A percentile compares a stretch with the other conserved stretches of the same genome.
phyloP scores from a whole-genome alignment of 2,329 filamentous ascomycete species.

The Nothophoma quercina region DNA sequence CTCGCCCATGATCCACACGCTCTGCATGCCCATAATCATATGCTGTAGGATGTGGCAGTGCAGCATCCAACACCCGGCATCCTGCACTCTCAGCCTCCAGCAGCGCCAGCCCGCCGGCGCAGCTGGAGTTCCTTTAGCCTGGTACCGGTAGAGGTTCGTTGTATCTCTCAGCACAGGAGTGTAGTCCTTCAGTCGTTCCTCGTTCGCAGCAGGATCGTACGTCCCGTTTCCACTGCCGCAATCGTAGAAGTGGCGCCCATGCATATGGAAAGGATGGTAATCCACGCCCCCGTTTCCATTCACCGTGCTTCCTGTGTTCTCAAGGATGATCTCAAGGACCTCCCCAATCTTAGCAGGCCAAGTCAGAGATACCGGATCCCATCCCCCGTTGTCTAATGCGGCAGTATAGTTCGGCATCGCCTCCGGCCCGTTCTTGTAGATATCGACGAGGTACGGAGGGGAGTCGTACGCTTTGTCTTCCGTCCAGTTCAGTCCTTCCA shows the following conservation, averaged over 20 bases:
- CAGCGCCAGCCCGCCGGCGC: conserved; percentile 65
- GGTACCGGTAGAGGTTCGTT: conserved; percentile 65
- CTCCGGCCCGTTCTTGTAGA: conserved; percentile 58
- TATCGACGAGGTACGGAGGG: conserved; percentile 60
- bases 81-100: conserved; percentile 63
- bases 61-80: conserved; percentile 62
- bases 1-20: conserved; percentile 57
- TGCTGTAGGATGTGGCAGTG: conserved; percentile 68
- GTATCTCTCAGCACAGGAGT: conserved; percentile 56
- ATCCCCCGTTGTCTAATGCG: conserved; percentile 60
- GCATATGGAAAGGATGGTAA: conserved; percentile 63
- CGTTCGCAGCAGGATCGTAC: conserved; percentile 60
- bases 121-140: conserved; percentile 49
- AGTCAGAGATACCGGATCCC: conserved; percentile 59
- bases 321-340: conserved; percentile 62
- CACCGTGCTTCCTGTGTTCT: conserved; percentile 42
- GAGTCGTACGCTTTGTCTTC: conserved; percentile 12
- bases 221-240: conserved; percentile 62
- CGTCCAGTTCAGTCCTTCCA: conserved; percentile 33
- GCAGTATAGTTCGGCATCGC: conserved; percentile 61
- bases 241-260: conserved; percentile 64
- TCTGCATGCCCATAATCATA: conserved; percentile 64
- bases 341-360: conserved; percentile 65
- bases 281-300: conserved; percentile 35
- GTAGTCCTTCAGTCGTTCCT: conserved; percentile 48